Evolutionary conservation across 2,329 filamentous ascomycete species (phyloP).

Genomic region (Fusarium succisae): DNA sequence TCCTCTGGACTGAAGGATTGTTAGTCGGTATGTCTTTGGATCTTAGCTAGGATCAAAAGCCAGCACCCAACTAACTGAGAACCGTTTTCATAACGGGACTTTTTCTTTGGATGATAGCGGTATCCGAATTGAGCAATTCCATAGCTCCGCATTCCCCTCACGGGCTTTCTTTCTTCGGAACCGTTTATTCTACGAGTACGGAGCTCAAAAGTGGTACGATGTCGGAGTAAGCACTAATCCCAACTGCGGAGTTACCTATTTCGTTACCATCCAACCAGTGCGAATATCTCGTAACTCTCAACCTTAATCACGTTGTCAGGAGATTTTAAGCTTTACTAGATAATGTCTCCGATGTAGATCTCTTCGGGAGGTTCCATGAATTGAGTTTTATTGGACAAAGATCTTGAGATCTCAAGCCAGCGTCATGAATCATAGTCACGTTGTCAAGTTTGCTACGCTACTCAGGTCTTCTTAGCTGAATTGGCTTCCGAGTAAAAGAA

Average conservation of each 20-base stretch:
- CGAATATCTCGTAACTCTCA: background rate
- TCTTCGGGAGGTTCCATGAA: background rate
- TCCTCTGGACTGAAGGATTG: background rate
- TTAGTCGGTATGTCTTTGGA: background rate
- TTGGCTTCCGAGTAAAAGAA: background rate
- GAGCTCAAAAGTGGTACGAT: background rate
- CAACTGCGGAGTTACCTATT: background rate
- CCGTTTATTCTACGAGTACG: background rate
- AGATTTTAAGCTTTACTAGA: background rate
- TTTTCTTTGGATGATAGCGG: background rate
- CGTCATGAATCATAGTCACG: constrained; percentile 8
- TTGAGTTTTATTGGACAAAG: background rate
- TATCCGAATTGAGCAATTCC: background rate
- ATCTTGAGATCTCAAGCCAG: background rate
- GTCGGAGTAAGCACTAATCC: background rate
- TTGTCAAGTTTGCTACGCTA: background rate
- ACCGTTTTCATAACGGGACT: background rate
- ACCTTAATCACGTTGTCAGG: background rate
- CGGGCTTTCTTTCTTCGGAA: background rate
- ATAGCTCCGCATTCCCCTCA: background rate
- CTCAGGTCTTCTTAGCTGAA: background rate
- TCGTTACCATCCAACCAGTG: background rate
- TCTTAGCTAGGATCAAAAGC: background rate
- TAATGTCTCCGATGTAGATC: background rate
- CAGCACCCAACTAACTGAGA: background rate